A percentile compares a stretch with the other conserved stretches of the same genome.
phyloP scores from a whole-genome alignment of 116 monocot genomes.

The Papilionanthe hybrid region DNA sequence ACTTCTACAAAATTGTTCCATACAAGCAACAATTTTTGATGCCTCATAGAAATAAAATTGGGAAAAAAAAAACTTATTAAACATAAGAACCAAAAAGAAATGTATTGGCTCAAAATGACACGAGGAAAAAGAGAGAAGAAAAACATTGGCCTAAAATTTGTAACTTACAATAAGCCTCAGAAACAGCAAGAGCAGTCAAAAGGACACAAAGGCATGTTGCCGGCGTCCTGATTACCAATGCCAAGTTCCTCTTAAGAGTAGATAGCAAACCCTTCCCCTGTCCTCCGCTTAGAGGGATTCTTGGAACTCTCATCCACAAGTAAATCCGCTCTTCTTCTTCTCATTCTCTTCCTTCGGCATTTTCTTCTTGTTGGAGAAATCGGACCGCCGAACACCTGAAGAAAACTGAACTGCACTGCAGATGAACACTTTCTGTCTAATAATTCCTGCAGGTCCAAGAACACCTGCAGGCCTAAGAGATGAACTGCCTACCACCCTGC shows the following conservation, averaged over 20 bases:
- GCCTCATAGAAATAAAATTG: no score
- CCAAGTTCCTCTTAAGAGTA: constrained; percentile 46
- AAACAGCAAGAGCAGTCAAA: constrained; percentile 54
- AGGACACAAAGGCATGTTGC: constrained; percentile 40
- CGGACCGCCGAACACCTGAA: no score
- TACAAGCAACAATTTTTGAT: no score
- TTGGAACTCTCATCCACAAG: constrained; percentile 12
- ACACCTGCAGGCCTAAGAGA: no score
- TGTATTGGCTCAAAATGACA: neutral
- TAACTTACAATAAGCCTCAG: constrained; percentile 15
- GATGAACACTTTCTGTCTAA: no score
- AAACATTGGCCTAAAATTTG: neutral
- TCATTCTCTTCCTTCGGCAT: neutral
- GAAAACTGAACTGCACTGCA: no score
- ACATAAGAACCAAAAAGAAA: neutral
- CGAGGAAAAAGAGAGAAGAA: neutral
- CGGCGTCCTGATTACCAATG: constrained; percentile 34
- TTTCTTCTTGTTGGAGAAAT: neutral
- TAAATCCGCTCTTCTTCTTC: constrained; percentile 5
- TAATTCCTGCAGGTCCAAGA: no score
- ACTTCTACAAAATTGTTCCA: no score
- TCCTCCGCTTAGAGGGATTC: constrained; percentile 16
- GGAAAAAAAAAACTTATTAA: neutral
- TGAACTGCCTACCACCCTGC: no score
- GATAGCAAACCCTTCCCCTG: constrained; percentile 28